Evolutionary conservation across 140 eudicot genomes (phyloP).

Genomic region (Anethum foeniculum): DNA sequence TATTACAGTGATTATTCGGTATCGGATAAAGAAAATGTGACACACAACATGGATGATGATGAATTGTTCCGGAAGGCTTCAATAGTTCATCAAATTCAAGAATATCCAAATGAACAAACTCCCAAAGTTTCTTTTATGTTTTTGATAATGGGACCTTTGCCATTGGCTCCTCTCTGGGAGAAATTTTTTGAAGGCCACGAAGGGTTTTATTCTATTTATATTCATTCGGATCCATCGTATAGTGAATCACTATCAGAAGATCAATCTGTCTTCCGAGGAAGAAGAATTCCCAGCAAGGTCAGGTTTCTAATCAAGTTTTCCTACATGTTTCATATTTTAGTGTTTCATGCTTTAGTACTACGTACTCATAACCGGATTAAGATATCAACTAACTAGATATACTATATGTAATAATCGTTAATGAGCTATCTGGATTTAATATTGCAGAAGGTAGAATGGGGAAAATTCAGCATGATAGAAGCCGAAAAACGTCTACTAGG

Average conservation of each 20-base stretch:
- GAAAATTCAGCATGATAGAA: constrained; percentile 33
- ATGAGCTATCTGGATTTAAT: not conserved
- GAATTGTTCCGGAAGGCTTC: constrained; percentile 25
- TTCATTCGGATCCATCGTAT: constrained; percentile 19
- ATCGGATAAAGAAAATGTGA: not conserved
- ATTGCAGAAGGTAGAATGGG: constrained; percentile 40
- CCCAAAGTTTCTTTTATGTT: constrained; percentile 35
- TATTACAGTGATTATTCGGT: not conserved
- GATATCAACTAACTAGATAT: too few species aligned
- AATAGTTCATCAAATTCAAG: constrained; percentile 14
- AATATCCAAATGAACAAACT: not conserved
- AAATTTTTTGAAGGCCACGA: constrained; percentile 29
- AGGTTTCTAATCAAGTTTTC: not conserved
- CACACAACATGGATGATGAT: constrained; percentile 23
- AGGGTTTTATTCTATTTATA: constrained; percentile 25
- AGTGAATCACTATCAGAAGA: not conserved
- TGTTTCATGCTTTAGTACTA: too few species aligned
- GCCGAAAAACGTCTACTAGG: constrained; percentile 48
- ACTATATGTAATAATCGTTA: too few species aligned
- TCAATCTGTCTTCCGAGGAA: constrained; percentile 20
- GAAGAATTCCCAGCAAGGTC: constrained; percentile 32
- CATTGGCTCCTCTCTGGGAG: constrained; percentile 32
- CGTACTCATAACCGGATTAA: too few species aligned
- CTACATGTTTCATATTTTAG: not conserved
- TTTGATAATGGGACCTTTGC: constrained; percentile 26